Evolutionary conservation across 2,329 filamentous ascomycete species (phyloP).

Genomic region (Emmonsiellopsis sp.): DNA sequence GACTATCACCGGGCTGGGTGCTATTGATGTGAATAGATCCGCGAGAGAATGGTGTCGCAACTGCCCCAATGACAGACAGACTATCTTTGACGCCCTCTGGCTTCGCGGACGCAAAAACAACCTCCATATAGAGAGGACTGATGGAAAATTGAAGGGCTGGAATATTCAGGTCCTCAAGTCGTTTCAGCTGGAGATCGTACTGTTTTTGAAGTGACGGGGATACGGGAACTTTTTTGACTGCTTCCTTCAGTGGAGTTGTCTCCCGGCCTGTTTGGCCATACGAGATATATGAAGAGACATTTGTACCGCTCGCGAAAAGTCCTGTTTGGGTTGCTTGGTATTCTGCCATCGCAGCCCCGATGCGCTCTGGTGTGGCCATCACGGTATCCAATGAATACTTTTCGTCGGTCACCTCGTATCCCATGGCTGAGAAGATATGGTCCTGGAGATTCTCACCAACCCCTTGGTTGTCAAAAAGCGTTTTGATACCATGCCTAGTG

Average conservation of each 20-base stretch:
- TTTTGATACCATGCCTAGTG: conserved; percentile 24
- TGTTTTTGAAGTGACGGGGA: conserved; percentile 4
- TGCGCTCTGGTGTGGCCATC: background rate
- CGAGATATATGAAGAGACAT: background rate
- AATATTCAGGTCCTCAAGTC: background rate
- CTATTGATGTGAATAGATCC: conserved; percentile 23
- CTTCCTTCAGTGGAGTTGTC: background rate
- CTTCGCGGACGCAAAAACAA: too few species aligned
- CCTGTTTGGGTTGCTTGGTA: background rate
- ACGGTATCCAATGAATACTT: background rate
- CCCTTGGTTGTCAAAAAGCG: conserved; percentile 26
- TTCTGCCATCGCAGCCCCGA: background rate
- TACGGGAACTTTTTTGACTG: background rate
- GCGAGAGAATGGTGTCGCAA: conserved; percentile 20
- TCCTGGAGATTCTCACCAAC: conserved; percentile 33
- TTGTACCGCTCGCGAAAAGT: background rate
- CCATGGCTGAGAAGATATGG: conserved; percentile 7
- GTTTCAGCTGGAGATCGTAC: conserved; percentile 1
- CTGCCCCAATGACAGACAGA: too few species aligned
- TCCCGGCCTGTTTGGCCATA: conserved; percentile 2
- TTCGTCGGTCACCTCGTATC: background rate
- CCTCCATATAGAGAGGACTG: background rate
- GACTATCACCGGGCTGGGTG: conserved; percentile 14
- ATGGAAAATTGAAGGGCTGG: background rate
- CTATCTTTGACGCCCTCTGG: too few species aligned